Evolutionary conservation across 331 rosid species (phyloP).

Genomic region (Malus hybrid): DNA sequence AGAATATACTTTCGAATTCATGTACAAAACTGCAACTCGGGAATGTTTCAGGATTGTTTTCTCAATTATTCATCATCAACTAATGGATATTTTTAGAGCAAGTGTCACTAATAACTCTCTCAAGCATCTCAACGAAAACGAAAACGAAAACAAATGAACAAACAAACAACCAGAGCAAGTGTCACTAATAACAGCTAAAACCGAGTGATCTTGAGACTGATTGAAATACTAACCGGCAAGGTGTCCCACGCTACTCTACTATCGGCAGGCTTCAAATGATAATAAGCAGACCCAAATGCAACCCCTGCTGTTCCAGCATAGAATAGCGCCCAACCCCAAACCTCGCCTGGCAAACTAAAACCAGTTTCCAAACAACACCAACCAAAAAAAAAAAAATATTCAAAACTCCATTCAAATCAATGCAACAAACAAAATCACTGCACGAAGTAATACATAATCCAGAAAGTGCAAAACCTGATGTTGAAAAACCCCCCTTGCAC

Average conservation of each 20-base stretch:
- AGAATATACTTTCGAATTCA: no score
- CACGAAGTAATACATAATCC: neutral
- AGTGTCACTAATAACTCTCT: no score
- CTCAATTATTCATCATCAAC: no score
- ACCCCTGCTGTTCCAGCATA: constrained; percentile 20
- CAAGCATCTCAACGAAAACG: no score
- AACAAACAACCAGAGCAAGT: neutral
- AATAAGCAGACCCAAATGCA: constrained; percentile 33
- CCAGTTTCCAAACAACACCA: constrained; percentile 10
- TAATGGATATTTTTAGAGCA: no score
- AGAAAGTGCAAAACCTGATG: constrained; percentile 29
- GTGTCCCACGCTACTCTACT: constrained; percentile 22
- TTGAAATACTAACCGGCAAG: constrained; percentile 40
- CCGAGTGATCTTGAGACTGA: neutral
- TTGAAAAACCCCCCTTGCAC: constrained; percentile 41
- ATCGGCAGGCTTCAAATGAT: constrained; percentile 29
- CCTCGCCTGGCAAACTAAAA: constrained; percentile 32
- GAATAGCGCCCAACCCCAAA: constrained; percentile 50
- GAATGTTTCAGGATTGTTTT: no score
- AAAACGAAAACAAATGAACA: no score
- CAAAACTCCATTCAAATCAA: neutral
- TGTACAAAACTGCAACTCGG: no score
- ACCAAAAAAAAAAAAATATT: neutral
- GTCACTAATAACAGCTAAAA: neutral
- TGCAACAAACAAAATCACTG: neutral